Evolutionary conservation across 176 grass and related monocot species (phyloP).

Genomic region (Dendrocalamus sinicus): DNA sequence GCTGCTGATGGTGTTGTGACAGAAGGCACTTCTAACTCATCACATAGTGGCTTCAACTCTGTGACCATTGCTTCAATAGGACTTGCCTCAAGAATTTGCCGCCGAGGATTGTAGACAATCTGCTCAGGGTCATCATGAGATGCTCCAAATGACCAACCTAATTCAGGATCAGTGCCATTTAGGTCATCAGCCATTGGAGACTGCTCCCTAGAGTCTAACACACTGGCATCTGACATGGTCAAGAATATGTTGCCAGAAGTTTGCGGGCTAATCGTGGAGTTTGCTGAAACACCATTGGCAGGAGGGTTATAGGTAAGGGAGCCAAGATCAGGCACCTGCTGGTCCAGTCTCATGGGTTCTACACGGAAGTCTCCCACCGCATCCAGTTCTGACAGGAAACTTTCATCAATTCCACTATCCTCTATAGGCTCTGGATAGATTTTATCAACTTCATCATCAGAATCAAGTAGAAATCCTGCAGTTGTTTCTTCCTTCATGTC

Average conservation of each 20-base stretch:
- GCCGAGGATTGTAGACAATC: conserved; percentile 84
- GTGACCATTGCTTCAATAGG: conserved; percentile 50
- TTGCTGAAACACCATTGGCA: conserved; percentile 35
- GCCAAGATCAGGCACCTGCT: conserved; percentile 29
- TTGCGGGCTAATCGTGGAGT: conserved; percentile 30
- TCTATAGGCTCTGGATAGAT: conserved; percentile 71
- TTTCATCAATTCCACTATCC: conserved; percentile 66
- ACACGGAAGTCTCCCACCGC: conserved; percentile 70
- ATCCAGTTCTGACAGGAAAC: conserved; percentile 74
- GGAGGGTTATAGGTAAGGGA: conserved; percentile 30
- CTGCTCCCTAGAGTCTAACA: conserved; percentile 31
- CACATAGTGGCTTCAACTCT: conserved; percentile 41
- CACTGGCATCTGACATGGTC: conserved; percentile 34
- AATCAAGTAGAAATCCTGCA: conserved; percentile 58
- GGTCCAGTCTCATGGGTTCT: conserved; percentile 51
- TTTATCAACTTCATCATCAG: conserved; percentile 73
- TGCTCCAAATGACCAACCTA: conserved; percentile 45
- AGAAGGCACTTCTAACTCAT: conserved; percentile 36
- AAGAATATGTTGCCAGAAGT: conserved; percentile 28
- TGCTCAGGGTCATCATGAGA: conserved; percentile 67
- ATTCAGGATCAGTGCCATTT: conserved; percentile 40
- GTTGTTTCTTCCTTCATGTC: conserved; percentile 44
- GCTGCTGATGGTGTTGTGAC: conserved; percentile 19
- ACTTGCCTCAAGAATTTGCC: conserved; percentile 61
- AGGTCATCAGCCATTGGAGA: conserved; percentile 30